These are phyloP conservation scores for Neurospora sp. DNA, from an alignment of 495 filamentous ascomycete genomes.

Conservation along the genomic window DNA sequence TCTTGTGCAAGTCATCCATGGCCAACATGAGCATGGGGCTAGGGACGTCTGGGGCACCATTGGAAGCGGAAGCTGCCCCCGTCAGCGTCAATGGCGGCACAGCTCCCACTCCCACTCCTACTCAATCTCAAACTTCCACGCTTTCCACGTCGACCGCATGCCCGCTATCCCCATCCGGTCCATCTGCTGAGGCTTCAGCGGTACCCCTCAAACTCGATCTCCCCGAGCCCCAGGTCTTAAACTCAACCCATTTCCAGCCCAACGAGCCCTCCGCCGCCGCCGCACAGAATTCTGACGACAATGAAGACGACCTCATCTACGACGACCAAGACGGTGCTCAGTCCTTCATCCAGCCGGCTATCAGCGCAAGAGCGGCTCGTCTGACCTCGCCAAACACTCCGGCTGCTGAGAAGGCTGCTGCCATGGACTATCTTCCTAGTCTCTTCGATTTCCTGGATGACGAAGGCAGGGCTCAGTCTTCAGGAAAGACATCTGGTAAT, in stretches of 20 bases:
- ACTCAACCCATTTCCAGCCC: not conserved
- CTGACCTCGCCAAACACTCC: conserved; percentile 63
- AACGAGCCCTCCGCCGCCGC: not conserved
- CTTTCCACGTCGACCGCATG: not conserved
- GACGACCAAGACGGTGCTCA: conserved; percentile 46
- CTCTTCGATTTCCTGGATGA: conserved; percentile 36
- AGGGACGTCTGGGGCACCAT: not conserved
- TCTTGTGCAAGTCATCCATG: not conserved
- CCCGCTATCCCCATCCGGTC: not conserved
- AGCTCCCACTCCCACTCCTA: not conserved
- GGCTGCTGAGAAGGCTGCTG: conserved; percentile 62
- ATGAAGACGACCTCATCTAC: conserved; percentile 22
- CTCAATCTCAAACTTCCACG: not conserved
- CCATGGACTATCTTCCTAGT: conserved; percentile 48
- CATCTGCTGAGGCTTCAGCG: not conserved
- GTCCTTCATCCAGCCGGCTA: conserved; percentile 65
- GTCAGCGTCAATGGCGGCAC: not conserved
- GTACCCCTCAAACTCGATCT: not conserved
- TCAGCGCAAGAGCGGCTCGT: conserved; percentile 60
- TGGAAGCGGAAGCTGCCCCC: not conserved
- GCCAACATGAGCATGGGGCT: not conserved
- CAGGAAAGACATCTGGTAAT: not conserved
- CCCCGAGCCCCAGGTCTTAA: not conserved
- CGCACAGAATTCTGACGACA: conserved; percentile 13
- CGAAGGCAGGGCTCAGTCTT: not conserved